Base-by-base conservation (phyloP, 2,329 filamentous ascomycete genomes). In the Colletotrichum sp. region DNA sequence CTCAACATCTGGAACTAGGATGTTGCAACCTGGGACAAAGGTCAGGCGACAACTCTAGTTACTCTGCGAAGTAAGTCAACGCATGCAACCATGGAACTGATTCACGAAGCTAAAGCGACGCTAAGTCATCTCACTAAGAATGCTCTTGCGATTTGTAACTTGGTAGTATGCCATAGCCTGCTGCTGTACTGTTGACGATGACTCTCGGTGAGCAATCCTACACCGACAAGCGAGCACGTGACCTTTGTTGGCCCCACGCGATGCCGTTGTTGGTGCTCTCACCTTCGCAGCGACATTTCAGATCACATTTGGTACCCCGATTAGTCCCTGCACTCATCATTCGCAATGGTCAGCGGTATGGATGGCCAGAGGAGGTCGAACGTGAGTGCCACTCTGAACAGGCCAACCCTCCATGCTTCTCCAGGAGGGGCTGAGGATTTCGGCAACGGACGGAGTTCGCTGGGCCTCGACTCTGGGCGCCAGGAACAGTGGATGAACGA, bases 161-260 rank as follows among this genome's bases (percentile, higher is more conserved):
- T 63, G 24, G 34, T 43, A 47, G 15, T 38, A 36, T 47, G 15
- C 16, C 51, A 47, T 16, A 18, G 21, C 34, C 29, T 9, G 13
- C 9, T 29, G 24, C 18, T 8, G 15, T 16, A 9, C 38, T 47
- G 24, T 64, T 43, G 67, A 75, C 31, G 70, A 75, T 70, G 21
- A 51, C 27, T n/a, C 5, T 65, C 70, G 70, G 73, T 74, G 68
- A 72, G 43, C 16, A 7, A 24, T 4, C 24, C 62, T 43, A 21
- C 67, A 73, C 71, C 71, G 68, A 71, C 34, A 74, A 74, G 72
- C 72, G 72, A 74, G 51, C 72, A 74, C 72, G 72, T 74, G 72
- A 74, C 47, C 18, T 24, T 18, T 11, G 16, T 29, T 33, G 33
- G 57, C 51, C 34, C 68, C 69, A 71, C 72, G 58, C 24, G 15